Conservation (phyloP, 2,329 filamentous ascomycete genomes). For the Epichloe bromicola region DNA sequence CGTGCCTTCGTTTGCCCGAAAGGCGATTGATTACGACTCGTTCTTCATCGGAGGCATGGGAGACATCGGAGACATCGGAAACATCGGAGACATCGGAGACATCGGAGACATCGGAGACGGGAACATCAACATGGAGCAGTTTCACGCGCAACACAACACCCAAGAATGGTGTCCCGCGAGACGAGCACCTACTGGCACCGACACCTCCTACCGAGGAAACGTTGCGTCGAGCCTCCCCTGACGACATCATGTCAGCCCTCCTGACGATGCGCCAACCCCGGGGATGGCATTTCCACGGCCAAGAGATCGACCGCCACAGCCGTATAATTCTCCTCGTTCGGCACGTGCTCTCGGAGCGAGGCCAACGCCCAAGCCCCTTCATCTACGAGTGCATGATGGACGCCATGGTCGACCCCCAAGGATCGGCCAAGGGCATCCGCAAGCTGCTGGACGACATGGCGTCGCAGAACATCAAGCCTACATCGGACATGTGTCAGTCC, state of each 20-base stretch:
- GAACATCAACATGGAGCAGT: neutral
- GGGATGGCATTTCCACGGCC: conserved; percentile 8
- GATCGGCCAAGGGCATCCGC: conserved; percentile 51
- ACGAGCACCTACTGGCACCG: conserved; percentile 9
- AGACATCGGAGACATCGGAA: neutral
- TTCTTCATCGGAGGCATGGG: neutral
- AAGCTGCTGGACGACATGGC: conserved; percentile 63
- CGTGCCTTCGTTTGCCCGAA: neutral
- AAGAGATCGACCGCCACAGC: conserved; percentile 13
- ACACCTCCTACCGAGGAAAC: conserved; percentile 10
- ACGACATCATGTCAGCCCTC: conserved; percentile 17
- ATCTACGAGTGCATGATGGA: conserved; percentile 66
- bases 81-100: neutral
- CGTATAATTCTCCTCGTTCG: conserved; percentile 34
- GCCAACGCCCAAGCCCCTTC: conserved; percentile 39
- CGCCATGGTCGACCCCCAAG: conserved; percentile 53
- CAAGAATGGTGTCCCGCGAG: neutral
- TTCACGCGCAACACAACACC: neutral
- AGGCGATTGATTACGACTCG: neutral
- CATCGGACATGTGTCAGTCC: conserved; percentile 56
- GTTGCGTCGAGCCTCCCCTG: conserved; percentile 9
- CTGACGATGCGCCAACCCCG: conserved; percentile 13
- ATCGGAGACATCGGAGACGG: neutral
- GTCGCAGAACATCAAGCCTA: conserved; percentile 44
- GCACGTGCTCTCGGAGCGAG: conserved; percentile 43